A percentile compares a stretch with the other conserved stretches of the same genome.
These are phyloP conservation scores for Gypsophila paniculata DNA, from an alignment of 179 eudicot genomes.

Conservation along the genomic window DNA sequence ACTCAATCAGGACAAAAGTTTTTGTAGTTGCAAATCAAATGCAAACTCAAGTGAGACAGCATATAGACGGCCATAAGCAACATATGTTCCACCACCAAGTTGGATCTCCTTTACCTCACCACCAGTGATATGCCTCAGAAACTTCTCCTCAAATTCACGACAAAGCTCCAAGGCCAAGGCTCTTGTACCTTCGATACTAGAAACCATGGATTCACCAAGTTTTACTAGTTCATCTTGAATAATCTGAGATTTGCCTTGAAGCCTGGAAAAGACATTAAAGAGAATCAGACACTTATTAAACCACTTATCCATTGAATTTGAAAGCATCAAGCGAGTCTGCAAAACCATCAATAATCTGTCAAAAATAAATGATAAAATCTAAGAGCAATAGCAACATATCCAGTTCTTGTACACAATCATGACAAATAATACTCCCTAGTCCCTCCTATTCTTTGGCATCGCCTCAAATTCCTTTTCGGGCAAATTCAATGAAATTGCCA, in stretches of 20 bases:
- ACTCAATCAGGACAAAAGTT: neutral
- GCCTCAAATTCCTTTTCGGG: too few species aligned
- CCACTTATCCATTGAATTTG: neutral
- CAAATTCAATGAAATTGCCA: too few species aligned
- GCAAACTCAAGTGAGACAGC: neutral
- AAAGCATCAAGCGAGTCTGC: neutral
- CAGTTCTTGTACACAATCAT: neutral
- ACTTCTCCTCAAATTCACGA: constrained; percentile 98
- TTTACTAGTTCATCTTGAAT: constrained; percentile 91
- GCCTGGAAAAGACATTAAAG: constrained; percentile 40
- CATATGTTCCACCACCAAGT: constrained; percentile 7
- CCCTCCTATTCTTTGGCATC: too few species aligned
- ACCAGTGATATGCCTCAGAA: constrained; percentile 81
- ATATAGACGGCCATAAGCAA: constrained; percentile 4
- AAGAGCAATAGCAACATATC: neutral
- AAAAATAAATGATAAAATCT: neutral
- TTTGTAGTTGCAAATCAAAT: constrained; percentile 2
- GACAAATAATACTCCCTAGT: neutral
- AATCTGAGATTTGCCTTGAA: constrained; percentile 95
- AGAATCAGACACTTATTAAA: constrained; percentile 18
- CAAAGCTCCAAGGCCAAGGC: constrained; percentile 97
- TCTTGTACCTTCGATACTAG: constrained; percentile 81
- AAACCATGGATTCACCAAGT: constrained; percentile 91
- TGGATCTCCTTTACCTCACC: constrained; percentile 68
- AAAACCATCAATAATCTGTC: neutral